Base-by-base conservation (phyloP, 345 rosid species). In the Leavenworthia alabamica region DNA sequence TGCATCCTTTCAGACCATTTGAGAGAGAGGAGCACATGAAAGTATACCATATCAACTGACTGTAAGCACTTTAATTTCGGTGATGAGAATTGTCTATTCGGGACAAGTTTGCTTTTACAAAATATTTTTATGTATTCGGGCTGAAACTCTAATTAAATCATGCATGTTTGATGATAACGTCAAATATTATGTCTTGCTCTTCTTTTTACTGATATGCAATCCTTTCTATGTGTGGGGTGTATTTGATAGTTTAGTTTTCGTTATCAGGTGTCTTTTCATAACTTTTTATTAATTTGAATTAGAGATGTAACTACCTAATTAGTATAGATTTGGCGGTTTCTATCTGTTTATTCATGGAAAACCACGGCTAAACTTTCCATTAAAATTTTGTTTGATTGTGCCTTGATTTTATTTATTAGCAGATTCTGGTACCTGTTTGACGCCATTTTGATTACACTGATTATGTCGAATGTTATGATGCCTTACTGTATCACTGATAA, bases 41-140 rank as follows among this genome's bases (percentile, higher is more conserved):
- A 75, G 58, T 46, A 19, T 93, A 27, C 37, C 82, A 93, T 97
- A 61, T 87, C 90, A 24, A 89, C 87, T 27, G 86, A 93, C 73
- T 93, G 97, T 82, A 93, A 81, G 81, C 90, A 89, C 75, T 93
- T 93, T 59, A 82, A 87, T 67, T 83, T 84, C 39, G 95, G 98
- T 27, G 88, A 86, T 73, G 95, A 95, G 60, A 86, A 81, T 65
- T 89, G 97, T 67, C 99, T 90, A 20, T 93, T 93, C 66, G 97
- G 99, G 45, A 82, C 91, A 32, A 93, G 99, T 75, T 75, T 89
- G 97, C 72, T 93, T 93, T 65, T 93, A 93, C 82, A 93, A 85
- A 96, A 97, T 93, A 77, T 46, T 4, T 17, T 12, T 52, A 46
- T 62, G 31, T 46, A 33, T 64, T 29, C 23, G 6, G 7, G 42